Evolutionary conservation across 108 stramenopile species (phyloP).

Genomic region (Discostella pseudostelligera): DNA sequence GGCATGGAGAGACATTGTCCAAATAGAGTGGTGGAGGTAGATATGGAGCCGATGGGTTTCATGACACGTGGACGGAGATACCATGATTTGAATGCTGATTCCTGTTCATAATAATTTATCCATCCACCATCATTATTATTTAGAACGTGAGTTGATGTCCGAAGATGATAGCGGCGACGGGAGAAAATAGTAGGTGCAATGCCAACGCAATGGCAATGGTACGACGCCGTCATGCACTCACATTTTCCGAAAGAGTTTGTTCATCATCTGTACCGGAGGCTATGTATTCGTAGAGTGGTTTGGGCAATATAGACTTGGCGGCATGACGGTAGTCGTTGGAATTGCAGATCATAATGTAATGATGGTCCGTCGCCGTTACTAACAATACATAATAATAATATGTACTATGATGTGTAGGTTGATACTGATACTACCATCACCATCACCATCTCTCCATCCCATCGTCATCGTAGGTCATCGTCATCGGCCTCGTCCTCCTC

Average conservation of each 20-base stretch:
- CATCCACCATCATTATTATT: no score
- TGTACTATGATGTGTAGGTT: no score
- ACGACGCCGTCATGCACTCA: no score
- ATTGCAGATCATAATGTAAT: slow-evolving; percentile 51
- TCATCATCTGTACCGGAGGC: slow-evolving; percentile 80
- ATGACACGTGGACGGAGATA: slow-evolving; percentile 77
- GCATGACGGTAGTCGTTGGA: slow-evolving; percentile 61
- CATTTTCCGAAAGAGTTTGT: slow-evolving; percentile 64
- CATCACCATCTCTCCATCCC: no score
- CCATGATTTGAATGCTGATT: slow-evolving; percentile 58
- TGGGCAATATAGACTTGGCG: slow-evolving; percentile 48
- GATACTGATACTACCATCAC: no score
- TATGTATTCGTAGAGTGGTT: slow-evolving; percentile 69
- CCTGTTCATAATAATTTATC: neutral
- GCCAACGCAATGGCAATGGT: no score
- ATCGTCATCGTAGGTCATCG: no score
- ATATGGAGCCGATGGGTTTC: slow-evolving; percentile 54
- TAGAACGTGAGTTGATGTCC: neutral
- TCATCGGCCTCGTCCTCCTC: no score
- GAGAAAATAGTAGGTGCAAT: neutral
- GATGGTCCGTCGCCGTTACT: no score
- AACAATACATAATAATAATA: no score
- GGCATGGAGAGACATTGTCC: slow-evolving; percentile 59
- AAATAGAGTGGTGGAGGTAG: slow-evolving; percentile 54
- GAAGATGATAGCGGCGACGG: neutral